Percentiles rank a stretch among this genome's conserved stretches.
Evolutionary conservation across 441 rosid genomes (phyloP).

Genomic region (Mallotus repandus): DNA sequence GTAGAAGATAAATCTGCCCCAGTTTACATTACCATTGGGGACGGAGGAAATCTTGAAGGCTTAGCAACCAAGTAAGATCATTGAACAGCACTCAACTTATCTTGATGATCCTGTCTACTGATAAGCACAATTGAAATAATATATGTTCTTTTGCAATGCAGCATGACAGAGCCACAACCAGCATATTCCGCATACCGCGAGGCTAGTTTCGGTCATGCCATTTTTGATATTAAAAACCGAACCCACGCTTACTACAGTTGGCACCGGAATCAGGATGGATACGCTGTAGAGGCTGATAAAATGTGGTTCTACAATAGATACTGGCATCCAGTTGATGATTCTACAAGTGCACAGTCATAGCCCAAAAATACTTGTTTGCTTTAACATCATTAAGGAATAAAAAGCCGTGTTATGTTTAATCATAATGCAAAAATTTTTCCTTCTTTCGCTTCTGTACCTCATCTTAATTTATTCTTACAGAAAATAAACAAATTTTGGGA

Average conservation of each 20-base stretch:
- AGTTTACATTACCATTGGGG: slow-evolving; percentile 76
- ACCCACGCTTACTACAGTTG: slow-evolving; percentile 72
- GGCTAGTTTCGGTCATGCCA: slow-evolving; percentile 87
- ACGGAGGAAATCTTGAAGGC: slow-evolving; percentile 85
- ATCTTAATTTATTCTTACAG: not conserved
- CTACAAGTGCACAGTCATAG: slow-evolving; percentile 21
- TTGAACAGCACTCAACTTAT: not conserved
- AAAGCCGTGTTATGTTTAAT: too few relatives aligned
- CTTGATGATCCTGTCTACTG: not conserved
- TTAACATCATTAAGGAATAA: too few relatives aligned
- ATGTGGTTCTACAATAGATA: slow-evolving; percentile 74
- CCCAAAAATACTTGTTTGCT: too few relatives aligned
- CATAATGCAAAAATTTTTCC: not conserved
- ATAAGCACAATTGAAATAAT: not conserved
- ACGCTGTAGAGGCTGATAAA: slow-evolving; percentile 62
- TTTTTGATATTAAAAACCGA: slow-evolving; percentile 60
- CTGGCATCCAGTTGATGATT: slow-evolving; percentile 60
- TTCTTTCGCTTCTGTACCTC: not conserved
- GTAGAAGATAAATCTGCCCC: slow-evolving; percentile 70
- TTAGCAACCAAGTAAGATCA: slow-evolving; percentile 61
- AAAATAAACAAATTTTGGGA: not conserved
- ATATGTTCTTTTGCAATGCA: slow-evolving; percentile 27
- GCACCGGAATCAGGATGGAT: slow-evolving; percentile 87
- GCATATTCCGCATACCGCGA: slow-evolving; percentile 74
- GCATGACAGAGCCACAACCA: slow-evolving; percentile 88